Percentiles rank a stretch among this genome's conserved stretches.
phyloP scores from a whole-genome alignment of 179 eudicot genomes.

The Silene vulgaris region DNA sequence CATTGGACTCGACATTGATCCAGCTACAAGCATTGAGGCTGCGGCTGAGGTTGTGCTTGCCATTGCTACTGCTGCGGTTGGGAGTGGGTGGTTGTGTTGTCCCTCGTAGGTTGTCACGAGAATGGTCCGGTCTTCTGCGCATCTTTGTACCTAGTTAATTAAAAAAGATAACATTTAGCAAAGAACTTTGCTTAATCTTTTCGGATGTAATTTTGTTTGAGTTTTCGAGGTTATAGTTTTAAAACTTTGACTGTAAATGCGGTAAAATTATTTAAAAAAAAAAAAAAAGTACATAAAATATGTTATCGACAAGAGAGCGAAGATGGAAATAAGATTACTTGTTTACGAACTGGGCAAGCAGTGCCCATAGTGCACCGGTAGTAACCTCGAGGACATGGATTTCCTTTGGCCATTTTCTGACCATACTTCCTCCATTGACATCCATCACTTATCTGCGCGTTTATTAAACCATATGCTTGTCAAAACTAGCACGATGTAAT shows the following conservation, averaged over 20 bases:
- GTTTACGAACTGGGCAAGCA: slow-evolving; percentile 68
- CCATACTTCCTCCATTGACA: slow-evolving; percentile 75
- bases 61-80: slow-evolving; percentile 52
- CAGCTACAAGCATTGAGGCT: slow-evolving; percentile 48
- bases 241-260: too few relatives aligned
- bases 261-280: too few relatives aligned
- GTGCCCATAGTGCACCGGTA: slow-evolving; percentile 63
- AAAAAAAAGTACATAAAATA: too few relatives aligned
- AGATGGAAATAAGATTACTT: too few relatives aligned
- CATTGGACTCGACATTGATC: slow-evolving; percentile 38
- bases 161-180: not conserved
- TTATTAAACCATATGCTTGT: not conserved
- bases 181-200: too few relatives aligned
- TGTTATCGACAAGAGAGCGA: too few relatives aligned
- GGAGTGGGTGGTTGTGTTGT: slow-evolving; percentile 55
- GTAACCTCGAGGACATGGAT: slow-evolving; percentile 64
- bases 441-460: slow-evolving; percentile 54
- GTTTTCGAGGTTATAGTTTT: too few relatives aligned
- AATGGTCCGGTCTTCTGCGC: slow-evolving; percentile 49
- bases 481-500: not conserved
- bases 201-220: too few relatives aligned
- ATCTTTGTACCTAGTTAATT: slow-evolving; percentile 48
- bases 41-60: slow-evolving; percentile 58
- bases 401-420: slow-evolving; percentile 65
- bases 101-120: slow-evolving; percentile 60